These are phyloP conservation scores for Mortierella sp. DNA, from an alignment of 371 early-diverging fungal genomes.

Conservation along the genomic window DNA sequence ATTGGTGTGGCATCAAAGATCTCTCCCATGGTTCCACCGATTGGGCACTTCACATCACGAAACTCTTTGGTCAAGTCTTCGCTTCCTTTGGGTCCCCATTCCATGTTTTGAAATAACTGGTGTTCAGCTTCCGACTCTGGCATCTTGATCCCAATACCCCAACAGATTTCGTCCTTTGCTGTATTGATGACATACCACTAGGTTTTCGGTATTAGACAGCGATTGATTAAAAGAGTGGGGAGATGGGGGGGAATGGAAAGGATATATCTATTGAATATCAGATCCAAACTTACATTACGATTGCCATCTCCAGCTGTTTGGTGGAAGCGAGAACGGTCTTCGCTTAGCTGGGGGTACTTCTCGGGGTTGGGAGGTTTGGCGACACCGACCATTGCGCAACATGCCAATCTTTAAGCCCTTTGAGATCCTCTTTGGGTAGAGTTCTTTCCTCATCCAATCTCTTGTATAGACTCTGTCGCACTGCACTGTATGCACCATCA, in stretches of 20 bases:
- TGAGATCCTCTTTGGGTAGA: conserved; percentile 11
- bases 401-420: conserved; percentile 7
- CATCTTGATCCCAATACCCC: conserved; percentile 20
- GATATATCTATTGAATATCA: no score
- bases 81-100: conserved; percentile 32
- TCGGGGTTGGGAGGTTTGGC: conserved; percentile 16
- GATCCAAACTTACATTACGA: conserved; percentile 7
- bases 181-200: conserved; percentile 20
- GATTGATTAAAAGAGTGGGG: no score
- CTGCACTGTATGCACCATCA: conserved; percentile 19
- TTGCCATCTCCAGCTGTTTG: not conserved
- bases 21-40: conserved; percentile 19
- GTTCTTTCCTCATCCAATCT: conserved; percentile 12
- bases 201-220: no score
- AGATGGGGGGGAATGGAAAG: no score
- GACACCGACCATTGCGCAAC: conserved; percentile 21
- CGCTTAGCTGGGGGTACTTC: conserved; percentile 22
- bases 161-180: conserved; percentile 23
- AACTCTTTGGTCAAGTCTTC: conserved; percentile 18
- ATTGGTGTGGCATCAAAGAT: conserved; percentile 7
- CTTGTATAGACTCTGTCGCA: conserved; percentile 29
- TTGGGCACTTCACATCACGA: conserved; percentile 10
- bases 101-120: conserved; percentile 23
- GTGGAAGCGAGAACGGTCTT: conserved; percentile 4
- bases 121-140: not conserved